Conservation (phyloP, 2,329 filamentous ascomycete species). For the Coniochaeta sp. region DNA sequence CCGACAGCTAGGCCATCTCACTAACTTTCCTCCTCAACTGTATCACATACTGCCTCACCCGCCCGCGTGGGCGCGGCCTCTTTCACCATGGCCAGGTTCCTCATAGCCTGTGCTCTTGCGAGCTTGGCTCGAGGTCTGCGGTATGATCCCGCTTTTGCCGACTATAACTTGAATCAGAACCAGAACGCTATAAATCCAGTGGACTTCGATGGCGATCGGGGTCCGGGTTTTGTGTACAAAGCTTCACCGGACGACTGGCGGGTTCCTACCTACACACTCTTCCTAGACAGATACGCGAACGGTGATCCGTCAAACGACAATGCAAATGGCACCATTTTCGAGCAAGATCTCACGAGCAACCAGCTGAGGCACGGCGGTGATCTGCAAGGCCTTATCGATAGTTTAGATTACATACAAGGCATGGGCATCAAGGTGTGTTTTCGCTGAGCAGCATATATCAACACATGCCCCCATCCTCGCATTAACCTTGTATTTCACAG, state of each 20-base stretch:
- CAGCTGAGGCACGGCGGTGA: conserved; percentile 58
- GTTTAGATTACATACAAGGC: conserved; percentile 55
- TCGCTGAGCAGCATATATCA: not conserved
- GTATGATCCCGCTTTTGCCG: conserved; percentile 20
- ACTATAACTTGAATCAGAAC: conserved; percentile 56
- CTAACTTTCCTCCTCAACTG: not conserved
- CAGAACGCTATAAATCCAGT: conserved; percentile 41
- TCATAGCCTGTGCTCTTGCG: conserved; percentile 7
- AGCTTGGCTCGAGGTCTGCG: conserved; percentile 14
- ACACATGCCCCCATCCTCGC: not conserved
- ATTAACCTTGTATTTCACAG: conserved; percentile 21
- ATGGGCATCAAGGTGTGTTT: conserved; percentile 51
- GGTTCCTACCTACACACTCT: conserved; percentile 58
- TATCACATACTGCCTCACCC: not conserved
- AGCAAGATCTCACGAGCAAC: conserved; percentile 51
- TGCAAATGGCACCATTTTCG: conserved; percentile 52
- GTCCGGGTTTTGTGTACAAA: conserved; percentile 42
- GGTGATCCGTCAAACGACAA: conserved; percentile 59
- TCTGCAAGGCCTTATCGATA: conserved; percentile 48
- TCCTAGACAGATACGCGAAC: conserved; percentile 56
- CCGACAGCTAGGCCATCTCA: not conserved
- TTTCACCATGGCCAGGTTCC: conserved; percentile 9
- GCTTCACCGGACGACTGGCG: conserved; percentile 55
- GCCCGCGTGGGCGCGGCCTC: conserved; percentile 10
- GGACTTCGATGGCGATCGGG: conserved; percentile 46